Percentiles rank a stretch among this genome's conserved stretches.
Conservation (phyloP, 768 basidiomycete genomes). For the Heimioporus sp. region DNA sequence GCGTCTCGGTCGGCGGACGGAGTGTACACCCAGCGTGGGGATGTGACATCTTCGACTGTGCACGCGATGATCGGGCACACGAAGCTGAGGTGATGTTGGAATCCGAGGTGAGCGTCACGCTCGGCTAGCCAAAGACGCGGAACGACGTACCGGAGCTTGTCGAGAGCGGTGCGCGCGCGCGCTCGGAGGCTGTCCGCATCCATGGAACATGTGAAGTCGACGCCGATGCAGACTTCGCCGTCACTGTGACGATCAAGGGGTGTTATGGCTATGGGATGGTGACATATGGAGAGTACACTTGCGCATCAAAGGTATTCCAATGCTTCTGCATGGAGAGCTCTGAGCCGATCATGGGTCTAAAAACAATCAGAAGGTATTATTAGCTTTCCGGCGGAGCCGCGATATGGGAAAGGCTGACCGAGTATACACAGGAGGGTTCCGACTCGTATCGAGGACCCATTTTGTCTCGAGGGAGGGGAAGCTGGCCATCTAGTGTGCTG, state of each 20-base stretch:
- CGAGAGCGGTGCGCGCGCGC: constrained; percentile 11
- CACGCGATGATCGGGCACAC: constrained; percentile 20
- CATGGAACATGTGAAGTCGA: constrained; percentile 13
- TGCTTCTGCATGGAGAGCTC: too few species aligned
- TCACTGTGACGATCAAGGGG: too few species aligned
- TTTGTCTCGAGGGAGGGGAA: too few species aligned
- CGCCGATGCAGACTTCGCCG: constrained; percentile 1
- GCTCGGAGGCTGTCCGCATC: background rate
- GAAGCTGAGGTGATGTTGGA: background rate
- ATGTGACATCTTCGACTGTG: constrained; percentile 6
- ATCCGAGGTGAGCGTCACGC: too few species aligned
- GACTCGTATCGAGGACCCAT: background rate
- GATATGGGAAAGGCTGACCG: too few species aligned
- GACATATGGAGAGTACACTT: too few species aligned
- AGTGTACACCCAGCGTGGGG: constrained; percentile 21
- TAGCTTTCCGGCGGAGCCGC: too few species aligned
- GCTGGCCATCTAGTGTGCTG: too few species aligned
- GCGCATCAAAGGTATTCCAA: too few species aligned
- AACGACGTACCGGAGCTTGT: constrained; percentile 18
- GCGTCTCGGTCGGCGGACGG: constrained; percentile 20
- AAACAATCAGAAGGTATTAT: too few species aligned
- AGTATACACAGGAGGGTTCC: background rate
- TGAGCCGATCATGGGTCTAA: too few species aligned
- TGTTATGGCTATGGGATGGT: too few species aligned
- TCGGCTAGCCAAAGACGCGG: background rate